phyloP scores from a whole-genome alignment of 306 rosid species.

The Oemleria cerasiformis region DNA sequence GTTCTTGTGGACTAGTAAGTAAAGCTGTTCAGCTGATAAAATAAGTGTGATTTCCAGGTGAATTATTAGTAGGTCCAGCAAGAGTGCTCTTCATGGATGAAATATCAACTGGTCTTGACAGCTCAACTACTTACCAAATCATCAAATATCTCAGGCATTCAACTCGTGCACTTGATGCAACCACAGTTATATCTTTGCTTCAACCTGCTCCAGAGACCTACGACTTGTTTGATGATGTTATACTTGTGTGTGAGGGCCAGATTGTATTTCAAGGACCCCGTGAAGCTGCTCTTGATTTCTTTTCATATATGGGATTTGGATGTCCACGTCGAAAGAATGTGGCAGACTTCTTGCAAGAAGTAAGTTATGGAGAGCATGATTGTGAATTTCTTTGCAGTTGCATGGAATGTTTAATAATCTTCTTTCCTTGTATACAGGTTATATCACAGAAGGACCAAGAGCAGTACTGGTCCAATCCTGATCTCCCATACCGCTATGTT shows the following conservation, averaged over 20 bases:
- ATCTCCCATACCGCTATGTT: slow-evolving; percentile 73
- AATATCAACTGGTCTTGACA: slow-evolving; percentile 97
- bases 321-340: slow-evolving; percentile 93
- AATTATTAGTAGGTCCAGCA: slow-evolving; percentile 90
- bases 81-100: slow-evolving; percentile 98
- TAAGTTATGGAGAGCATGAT: slow-evolving; percentile 39
- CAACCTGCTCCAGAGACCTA: slow-evolving; percentile 99
- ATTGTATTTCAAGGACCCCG: slow-evolving; percentile 92
- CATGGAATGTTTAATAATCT: slow-evolving; percentile 21
- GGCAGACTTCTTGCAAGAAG: slow-evolving; percentile 98
- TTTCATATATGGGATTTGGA: slow-evolving; percentile 76
- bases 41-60: slow-evolving; percentile 59
- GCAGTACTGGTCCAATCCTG: slow-evolving; percentile 85
- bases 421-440: slow-evolving; percentile 53
- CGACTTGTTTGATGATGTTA: slow-evolving; percentile 90
- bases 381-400: slow-evolving; percentile 20
- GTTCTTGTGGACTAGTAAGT: slow-evolving; percentile 20
- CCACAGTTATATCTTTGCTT: slow-evolving; percentile 90
- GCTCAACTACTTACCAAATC: slow-evolving; percentile 91
- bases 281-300: slow-evolving; percentile 72
- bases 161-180: slow-evolving; percentile 77
- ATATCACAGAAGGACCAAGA: slow-evolving; percentile 95
- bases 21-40: slow-evolving; percentile 32
- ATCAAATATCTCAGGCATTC: slow-evolving; percentile 89
- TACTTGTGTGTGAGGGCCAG: slow-evolving; percentile 93